Percentiles rank a stretch among this genome's conserved stretches.
Conservation (phyloP, 1,284 basidiomycete species). For the Cerioporus squamosus region DNA sequence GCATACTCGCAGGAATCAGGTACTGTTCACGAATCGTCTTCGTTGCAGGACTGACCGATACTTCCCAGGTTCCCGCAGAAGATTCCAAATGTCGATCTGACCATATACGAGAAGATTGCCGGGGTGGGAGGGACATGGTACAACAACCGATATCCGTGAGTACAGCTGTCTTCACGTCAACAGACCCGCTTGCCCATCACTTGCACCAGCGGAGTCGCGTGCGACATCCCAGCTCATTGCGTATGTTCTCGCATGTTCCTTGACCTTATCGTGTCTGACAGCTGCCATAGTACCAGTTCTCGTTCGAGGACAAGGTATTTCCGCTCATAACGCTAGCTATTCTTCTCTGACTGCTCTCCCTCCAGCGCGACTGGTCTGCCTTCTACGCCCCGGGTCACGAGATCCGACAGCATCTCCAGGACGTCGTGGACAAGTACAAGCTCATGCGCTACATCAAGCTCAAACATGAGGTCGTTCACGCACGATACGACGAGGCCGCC, state of each 20-base stretch:
- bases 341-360: background rate
- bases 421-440: constrained; percentile 61
- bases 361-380: constrained; percentile 57
- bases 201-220: constrained; percentile 47
- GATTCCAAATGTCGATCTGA: constrained; percentile 55
- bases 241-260: constrained; percentile 34
- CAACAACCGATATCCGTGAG: constrained; percentile 41
- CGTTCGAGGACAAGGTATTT: constrained; percentile 55
- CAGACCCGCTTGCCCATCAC: too few relatives aligned
- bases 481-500: constrained; percentile 50
- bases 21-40: constrained; percentile 16
- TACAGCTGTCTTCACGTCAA: constrained; percentile 6
- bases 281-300: constrained; percentile 59
- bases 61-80: constrained; percentile 52
- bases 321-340: background rate
- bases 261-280: background rate
- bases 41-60: background rate
- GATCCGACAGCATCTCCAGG: constrained; percentile 55
- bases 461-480: constrained; percentile 53
- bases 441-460: constrained; percentile 56
- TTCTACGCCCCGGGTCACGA: constrained; percentile 64
- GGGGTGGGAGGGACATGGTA: constrained; percentile 66
- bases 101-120: constrained; percentile 61
- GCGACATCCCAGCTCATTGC: constrained; percentile 58
- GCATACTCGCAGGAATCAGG: constrained; percentile 60